Base-by-base conservation (phyloP, 2,329 filamentous ascomycete genomes). In the Fusarium graminum region DNA sequence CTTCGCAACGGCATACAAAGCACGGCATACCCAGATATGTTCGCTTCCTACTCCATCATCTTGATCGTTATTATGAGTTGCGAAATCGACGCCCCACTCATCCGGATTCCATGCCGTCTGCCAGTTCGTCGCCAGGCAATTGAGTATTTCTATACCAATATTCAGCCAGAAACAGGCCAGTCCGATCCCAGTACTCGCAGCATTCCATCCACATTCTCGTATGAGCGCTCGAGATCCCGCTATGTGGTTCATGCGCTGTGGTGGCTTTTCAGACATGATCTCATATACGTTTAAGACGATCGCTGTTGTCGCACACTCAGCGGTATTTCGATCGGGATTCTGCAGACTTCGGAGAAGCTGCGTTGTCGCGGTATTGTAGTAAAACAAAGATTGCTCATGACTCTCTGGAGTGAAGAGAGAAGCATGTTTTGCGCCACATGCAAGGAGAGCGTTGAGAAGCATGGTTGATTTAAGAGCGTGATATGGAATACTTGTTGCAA, bases 151-250 rank as follows among this genome's bases (percentile, higher is more conserved):
- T 85, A 97, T 91, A 16, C 90, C 91, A 16, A 97, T 89, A 71
- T 96, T 97, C 36, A 97, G 82, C 94, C 94, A 97, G 79, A 97
- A 97, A 76, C 94, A 97, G 1, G 94, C 93, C 1, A 89, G 87
- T 1, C 93, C 94, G 19, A 97, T 87, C 1, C 94, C 93, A 2
- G 84, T 86, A 34, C 91, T 91, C 63, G 84, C 87, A 1, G 92
- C 92, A 71, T 92, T 90, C 94, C 94, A 97, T 6, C 89, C 88
- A 72, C 93, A 97, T 74, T 97, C 93, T 63, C 93, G 92, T 72
- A 97, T 94, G 47, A 97, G 81, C 3, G 92, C 92, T 52, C 93
- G 86, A 11, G 93, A 92, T 7, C 93, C 93, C 0, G 91, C 90
- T 68, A 94, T 94, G 73, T 97, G 94, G 69, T 92, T 94, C 90